These are phyloP conservation scores for Dryadomyces quercivorus DNA, from an alignment of 2,329 filamentous ascomycete species.

Conservation along the genomic window DNA sequence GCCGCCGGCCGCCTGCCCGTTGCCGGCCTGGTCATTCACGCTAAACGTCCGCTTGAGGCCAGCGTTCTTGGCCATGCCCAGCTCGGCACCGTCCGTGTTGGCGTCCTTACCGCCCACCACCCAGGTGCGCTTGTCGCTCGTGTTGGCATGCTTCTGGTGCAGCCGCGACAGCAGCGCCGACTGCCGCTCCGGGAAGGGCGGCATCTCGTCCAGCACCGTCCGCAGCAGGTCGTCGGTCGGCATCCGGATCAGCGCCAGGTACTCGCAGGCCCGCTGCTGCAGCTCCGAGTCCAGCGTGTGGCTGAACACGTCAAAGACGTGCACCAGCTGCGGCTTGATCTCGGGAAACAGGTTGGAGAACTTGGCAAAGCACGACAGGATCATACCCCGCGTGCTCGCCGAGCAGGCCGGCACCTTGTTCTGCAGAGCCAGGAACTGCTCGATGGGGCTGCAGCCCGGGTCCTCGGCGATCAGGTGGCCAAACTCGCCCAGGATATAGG, in stretches of 20 bases:
- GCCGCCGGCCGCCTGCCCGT: conserved; percentile 21
- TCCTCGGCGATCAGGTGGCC: conserved; percentile 93
- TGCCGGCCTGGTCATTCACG: conserved; percentile 29
- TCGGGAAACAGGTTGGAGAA: conserved; percentile 97
- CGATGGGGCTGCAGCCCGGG: conserved; percentile 84
- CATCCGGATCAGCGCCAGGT: conserved; percentile 71
- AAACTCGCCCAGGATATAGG: conserved; percentile 92
- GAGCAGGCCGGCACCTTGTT: conserved; percentile 82
- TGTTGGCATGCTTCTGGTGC: conserved; percentile 87
- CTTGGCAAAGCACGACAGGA: conserved; percentile 91
- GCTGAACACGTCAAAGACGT: conserved; percentile 84
- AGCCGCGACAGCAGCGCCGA: conserved; percentile 84
- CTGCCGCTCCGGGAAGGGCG: conserved; percentile 87
- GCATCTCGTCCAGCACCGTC: conserved; percentile 97
- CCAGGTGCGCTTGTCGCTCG: conserved; percentile 94
- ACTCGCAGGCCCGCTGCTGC: conserved; percentile 93
- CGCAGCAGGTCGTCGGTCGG: conserved; percentile 83
- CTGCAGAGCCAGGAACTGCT: conserved; percentile 89
- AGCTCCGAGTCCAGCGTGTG: conserved; percentile 91
- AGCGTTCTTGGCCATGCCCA: conserved; percentile 67
- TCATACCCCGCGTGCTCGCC: conserved; percentile 81
- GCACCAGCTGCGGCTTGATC: conserved; percentile 88
- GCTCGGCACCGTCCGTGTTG: conserved; percentile 68
- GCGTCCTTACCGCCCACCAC: conserved; percentile 94
- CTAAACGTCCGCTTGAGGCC: conserved; percentile 83